A percentile compares a stretch with the other conserved stretches of the same genome.
These are phyloP conservation scores for Cercophora samala DNA, from an alignment of 495 filamentous ascomycete genomes.

Conservation along the genomic window DNA sequence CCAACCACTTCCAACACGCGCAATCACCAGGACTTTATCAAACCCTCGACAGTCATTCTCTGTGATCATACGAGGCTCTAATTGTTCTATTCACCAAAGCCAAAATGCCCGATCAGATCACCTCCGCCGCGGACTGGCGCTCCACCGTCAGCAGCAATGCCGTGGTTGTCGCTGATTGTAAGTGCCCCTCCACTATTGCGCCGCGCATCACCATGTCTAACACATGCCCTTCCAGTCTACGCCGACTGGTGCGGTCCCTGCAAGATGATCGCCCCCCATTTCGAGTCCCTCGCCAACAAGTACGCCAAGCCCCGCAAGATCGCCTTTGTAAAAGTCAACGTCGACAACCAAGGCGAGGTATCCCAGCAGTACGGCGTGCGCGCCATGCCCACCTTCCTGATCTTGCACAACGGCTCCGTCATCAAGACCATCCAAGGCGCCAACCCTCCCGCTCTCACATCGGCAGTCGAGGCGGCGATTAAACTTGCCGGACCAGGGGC, in stretches of 20 bases:
- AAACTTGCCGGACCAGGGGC: conserved; percentile 49
- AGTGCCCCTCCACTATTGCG: conserved; percentile 18
- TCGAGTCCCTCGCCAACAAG: conserved; percentile 54
- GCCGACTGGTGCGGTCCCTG: conserved; percentile 71
- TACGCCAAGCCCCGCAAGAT: conserved; percentile 53
- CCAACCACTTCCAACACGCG: background rate
- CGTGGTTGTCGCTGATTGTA: conserved; percentile 49
- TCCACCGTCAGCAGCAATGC: conserved; percentile 39
- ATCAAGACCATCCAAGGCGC: conserved; percentile 76
- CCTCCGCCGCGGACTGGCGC: conserved; percentile 44
- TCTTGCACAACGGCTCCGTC: conserved; percentile 73
- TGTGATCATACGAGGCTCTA: background rate
- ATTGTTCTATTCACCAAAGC: background rate
- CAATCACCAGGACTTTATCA: background rate
- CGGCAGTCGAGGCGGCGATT: conserved; percentile 73
- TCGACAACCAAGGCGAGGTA: conserved; percentile 56
- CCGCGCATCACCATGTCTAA: conserved; percentile 12
- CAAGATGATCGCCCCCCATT: conserved; percentile 65
- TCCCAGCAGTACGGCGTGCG: conserved; percentile 52
- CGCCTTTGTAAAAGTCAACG: conserved; percentile 61
- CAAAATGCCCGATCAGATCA: conserved; percentile 25
- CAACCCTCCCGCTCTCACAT: conserved; percentile 66
- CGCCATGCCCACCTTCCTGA: conserved; percentile 83
- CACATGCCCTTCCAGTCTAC: conserved; percentile 43
- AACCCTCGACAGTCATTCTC: background rate